Evolutionary conservation across 257 asterid genomes (phyloP).

Genomic region (Nicotiana knightiana): DNA sequence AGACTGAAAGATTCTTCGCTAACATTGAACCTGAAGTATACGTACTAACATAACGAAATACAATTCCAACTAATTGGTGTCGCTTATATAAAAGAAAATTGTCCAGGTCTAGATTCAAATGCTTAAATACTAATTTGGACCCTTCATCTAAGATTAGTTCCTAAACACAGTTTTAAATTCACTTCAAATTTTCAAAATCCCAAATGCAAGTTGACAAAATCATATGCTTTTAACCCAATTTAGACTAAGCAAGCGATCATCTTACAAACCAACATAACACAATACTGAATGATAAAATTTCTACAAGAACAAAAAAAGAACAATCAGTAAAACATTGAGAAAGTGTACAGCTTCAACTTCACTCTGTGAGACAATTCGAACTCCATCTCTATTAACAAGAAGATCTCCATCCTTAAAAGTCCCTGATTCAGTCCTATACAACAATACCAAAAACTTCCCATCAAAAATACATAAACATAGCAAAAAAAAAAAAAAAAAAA

Average conservation of each 20-base stretch:
- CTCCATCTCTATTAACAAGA: conserved; percentile 87
- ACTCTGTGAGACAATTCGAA: conserved; percentile 66
- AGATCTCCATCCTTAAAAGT: conserved; percentile 97
- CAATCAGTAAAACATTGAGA: neutral
- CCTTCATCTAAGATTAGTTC: neutral
- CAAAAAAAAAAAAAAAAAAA: conserved; percentile 28
- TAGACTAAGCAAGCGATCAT: neutral
- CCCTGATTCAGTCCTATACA: conserved; percentile 81
- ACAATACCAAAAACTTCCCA: neutral
- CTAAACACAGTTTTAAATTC: neutral
- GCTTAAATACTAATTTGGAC: neutral
- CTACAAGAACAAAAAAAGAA: neutral
- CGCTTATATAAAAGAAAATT: neutral
- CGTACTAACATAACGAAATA: neutral
- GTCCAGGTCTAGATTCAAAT: neutral
- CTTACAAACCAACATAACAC: neutral
- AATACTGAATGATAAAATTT: neutral
- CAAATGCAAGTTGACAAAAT: neutral
- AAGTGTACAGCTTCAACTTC: conserved; percentile 66
- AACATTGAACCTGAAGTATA: neutral
- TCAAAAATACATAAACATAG: conserved; percentile 2
- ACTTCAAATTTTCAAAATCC: neutral
- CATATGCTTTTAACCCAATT: neutral
- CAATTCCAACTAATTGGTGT: neutral
- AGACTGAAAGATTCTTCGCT: neutral